phyloP scores from a whole-genome alignment of 2,329 filamentous ascomycete species.

The Cladosporium sp. region DNA sequence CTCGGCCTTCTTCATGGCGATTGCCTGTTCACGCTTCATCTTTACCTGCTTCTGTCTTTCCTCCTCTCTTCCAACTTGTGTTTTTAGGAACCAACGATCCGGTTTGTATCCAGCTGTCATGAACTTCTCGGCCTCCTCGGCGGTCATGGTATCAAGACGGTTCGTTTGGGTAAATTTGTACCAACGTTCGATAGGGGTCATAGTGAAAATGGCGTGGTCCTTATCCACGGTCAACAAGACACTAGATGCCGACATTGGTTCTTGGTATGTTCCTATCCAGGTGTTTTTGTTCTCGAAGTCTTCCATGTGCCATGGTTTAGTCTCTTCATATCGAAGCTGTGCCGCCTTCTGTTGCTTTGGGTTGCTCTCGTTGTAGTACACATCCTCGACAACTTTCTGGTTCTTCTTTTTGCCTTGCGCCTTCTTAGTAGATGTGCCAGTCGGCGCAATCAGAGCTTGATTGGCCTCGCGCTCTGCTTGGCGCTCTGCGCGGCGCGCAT shows the following conservation, averaged over 20 bases:
- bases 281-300: slow-evolving; percentile 94
- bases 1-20: slow-evolving; percentile 49
- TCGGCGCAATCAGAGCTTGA: slow-evolving; percentile 87
- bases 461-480: slow-evolving; percentile 84
- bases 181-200: slow-evolving; percentile 93
- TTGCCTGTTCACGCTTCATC: slow-evolving; percentile 44
- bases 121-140: slow-evolving; percentile 79
- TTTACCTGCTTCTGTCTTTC: slow-evolving; percentile 19
- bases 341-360: slow-evolving; percentile 65
- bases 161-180: slow-evolving; percentile 77
- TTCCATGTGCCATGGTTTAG: slow-evolving; percentile 92
- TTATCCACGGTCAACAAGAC: slow-evolving; percentile 69
- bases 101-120: slow-evolving; percentile 75
- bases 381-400: slow-evolving; percentile 78
- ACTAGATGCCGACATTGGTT: slow-evolving; percentile 74
- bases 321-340: slow-evolving; percentile 80
- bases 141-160: slow-evolving; percentile 59
- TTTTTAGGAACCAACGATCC: slow-evolving; percentile 74
- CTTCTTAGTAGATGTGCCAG: slow-evolving; percentile 61
- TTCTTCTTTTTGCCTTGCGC: slow-evolving; percentile 53
- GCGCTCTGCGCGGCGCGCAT: slow-evolving; percentile 65
- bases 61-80: slow-evolving; percentile 44
- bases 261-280: slow-evolving; percentile 89
- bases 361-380: slow-evolving; percentile 74
- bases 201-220: slow-evolving; percentile 61